Conservation (phyloP, 257 asterid species). For the Pogostemon cablin region DNA sequence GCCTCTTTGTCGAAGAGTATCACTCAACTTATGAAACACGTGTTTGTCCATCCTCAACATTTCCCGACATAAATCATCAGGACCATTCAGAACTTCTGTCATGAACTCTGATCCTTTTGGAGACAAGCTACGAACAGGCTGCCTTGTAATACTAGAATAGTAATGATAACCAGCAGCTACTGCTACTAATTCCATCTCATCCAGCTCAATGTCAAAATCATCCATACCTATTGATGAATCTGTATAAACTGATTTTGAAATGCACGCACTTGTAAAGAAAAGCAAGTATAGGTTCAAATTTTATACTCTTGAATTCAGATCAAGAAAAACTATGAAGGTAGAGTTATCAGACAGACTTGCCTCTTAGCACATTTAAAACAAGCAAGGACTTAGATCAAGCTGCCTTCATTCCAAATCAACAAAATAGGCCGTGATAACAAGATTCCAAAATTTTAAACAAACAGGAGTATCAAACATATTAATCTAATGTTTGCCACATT, state of each 20-base stretch:
- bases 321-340: conserved; percentile 55
- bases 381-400: conserved; percentile 34
- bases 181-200: conserved; percentile 81
- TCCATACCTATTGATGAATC: conserved; percentile 57
- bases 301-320: conserved; percentile 52
- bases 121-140: conserved; percentile 56
- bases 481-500: background rate
- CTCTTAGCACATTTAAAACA: conserved; percentile 41
- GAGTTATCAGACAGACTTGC: conserved; percentile 58
- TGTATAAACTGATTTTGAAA: conserved; percentile 40
- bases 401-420: conserved; percentile 34
- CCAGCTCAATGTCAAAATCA: conserved; percentile 76
- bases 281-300: no score
- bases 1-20: conserved; percentile 70
- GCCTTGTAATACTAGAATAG: conserved; percentile 54
- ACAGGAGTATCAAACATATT: background rate
- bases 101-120: conserved; percentile 73
- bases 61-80: conserved; percentile 69
- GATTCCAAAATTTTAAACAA: conserved; percentile 11
- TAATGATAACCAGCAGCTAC: conserved; percentile 88
- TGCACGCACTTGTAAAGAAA: conserved; percentile 15
- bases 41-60: conserved; percentile 90
- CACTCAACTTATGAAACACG: conserved; percentile 70
- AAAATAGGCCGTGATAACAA: conserved; percentile 34
- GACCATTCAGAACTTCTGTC: conserved; percentile 64